Conservation (phyloP, 2,329 filamentous ascomycete genomes). For the Taxawa tesnikishii region DNA sequence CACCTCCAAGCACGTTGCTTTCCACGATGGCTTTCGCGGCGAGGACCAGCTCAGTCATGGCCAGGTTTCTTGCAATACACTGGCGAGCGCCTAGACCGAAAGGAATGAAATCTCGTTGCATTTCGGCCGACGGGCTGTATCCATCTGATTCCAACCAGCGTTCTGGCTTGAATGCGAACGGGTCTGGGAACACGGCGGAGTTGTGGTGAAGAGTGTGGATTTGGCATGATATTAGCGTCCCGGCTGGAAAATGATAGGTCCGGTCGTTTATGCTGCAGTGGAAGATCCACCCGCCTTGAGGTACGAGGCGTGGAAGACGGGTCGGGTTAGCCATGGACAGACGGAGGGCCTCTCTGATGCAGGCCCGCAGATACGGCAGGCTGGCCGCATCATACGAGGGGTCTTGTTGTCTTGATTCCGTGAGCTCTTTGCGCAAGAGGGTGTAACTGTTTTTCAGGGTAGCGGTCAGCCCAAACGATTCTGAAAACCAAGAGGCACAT, state of each 20-base stretch:
- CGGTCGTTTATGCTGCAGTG: conserved; percentile 13
- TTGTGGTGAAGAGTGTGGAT: conserved; percentile 36
- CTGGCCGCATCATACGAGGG: conserved; percentile 19
- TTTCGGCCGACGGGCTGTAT: conserved; percentile 21
- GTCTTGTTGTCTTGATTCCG: conserved; percentile 15
- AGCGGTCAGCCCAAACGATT: no score
- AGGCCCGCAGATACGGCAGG: conserved; percentile 34
- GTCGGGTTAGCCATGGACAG: conserved; percentile 40
- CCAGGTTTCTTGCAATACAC: conserved; percentile 40
- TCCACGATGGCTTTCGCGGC: conserved; percentile 30
- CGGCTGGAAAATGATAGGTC: conserved; percentile 21
- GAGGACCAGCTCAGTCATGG: conserved; percentile 30
- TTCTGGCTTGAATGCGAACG: conserved; percentile 33
- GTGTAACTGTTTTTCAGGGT: no score
- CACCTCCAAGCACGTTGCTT: conserved; percentile 32
- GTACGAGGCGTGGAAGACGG: conserved; percentile 37
- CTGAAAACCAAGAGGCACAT: no score
- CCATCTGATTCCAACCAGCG: conserved; percentile 31
- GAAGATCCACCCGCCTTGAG: conserved; percentile 22
- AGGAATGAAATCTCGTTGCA: conserved; percentile 32
- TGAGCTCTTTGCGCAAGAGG: conserved; percentile 22
- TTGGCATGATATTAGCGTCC: conserved; percentile 33
- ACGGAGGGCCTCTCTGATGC: conserved; percentile 38
- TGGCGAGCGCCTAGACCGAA: conserved; percentile 37
- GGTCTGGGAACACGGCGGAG: conserved; percentile 28